A percentile compares a stretch with the other conserved stretches of the same genome.
phyloP scores from a whole-genome alignment of 257 asterid genomes.

The Paulownia fortunei region DNA sequence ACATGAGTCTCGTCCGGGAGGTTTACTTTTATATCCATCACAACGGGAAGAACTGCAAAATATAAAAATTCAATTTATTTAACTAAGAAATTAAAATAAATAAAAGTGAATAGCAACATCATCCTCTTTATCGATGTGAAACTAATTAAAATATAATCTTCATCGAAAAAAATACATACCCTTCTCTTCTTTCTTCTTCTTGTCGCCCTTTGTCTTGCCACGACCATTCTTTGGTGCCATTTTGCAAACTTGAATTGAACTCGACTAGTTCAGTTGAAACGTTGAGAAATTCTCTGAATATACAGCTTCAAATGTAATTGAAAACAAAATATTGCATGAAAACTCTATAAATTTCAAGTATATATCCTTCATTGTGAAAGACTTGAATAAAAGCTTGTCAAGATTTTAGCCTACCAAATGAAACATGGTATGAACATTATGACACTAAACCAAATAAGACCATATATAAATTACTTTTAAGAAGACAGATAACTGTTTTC shows the following conservation, averaged over 20 bases:
- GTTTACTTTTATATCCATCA: conserved; percentile 78
- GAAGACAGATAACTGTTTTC: background rate
- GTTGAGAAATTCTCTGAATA: background rate
- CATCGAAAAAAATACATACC: conserved; percentile 38
- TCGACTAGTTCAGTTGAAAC: conserved; percentile 25
- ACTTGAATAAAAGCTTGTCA: background rate
- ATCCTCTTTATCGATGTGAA: background rate
- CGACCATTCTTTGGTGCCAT: conserved; percentile 97
- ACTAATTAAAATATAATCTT: background rate
- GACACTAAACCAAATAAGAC: background rate
- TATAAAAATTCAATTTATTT: background rate
- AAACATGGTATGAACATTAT: background rate
- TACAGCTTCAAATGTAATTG: background rate
- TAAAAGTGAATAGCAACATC: background rate
- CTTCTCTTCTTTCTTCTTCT: conserved; percentile 96
- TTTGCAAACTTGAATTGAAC: conserved; percentile 33
- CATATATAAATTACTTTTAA: background rate
- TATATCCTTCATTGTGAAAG: too few relatives aligned
- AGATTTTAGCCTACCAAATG: background rate
- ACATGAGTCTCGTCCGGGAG: conserved; percentile 85
- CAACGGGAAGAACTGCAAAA: conserved; percentile 88
- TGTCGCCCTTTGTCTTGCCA: conserved; percentile 86
- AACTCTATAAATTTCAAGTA: background rate
- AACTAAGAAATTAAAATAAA: background rate
- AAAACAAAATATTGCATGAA: conserved; percentile 22